These are phyloP conservation scores for Phyllosticta citribraziliensis DNA, from an alignment of 2,329 filamentous ascomycete species.

Conservation along the genomic window DNA sequence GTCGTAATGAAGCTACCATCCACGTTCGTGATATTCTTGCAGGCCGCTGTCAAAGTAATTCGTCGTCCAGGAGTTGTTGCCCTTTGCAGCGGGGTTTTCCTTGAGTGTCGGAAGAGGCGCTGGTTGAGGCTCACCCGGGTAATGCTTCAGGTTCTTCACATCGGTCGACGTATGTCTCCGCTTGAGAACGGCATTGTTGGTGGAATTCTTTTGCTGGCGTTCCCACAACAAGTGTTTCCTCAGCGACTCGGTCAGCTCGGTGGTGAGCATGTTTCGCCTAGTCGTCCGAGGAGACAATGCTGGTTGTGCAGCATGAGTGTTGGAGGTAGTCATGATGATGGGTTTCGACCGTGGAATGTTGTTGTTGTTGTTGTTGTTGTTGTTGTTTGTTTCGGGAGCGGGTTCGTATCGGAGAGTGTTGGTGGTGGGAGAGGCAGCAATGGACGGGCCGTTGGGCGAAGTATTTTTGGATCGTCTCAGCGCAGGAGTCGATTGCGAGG, in stretches of 20 bases:
- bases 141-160: constrained; percentile 77
- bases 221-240: constrained; percentile 90
- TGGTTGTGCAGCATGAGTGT: constrained; percentile 49
- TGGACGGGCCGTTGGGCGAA: constrained; percentile 58
- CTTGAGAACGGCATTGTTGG: constrained; percentile 80
- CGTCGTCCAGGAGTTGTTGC: constrained; percentile 66
- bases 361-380: constrained; percentile 32
- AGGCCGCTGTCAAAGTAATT: constrained; percentile 74
- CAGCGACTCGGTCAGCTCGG: constrained; percentile 86
- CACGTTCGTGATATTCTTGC: constrained; percentile 76
- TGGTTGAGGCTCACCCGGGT: constrained; percentile 54
- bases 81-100: constrained; percentile 51
- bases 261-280: constrained; percentile 88
- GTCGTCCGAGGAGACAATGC: constrained; percentile 87
- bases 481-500: constrained; percentile 46
- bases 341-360: constrained; percentile 63
- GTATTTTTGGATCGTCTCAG: constrained; percentile 52
- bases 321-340: constrained; percentile 64
- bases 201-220: constrained; percentile 85
- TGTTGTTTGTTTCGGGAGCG: constrained; percentile 41
- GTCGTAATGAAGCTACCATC: constrained; percentile 51
- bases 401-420: constrained; percentile 20
- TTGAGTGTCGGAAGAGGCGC: constrained; percentile 13
- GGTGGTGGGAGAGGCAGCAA: constrained; percentile 48
- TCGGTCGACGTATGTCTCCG: constrained; percentile 75